Base-by-base conservation (phyloP, 2,329 filamentous ascomycete species). In the Graphiopsis chlorocephala region DNA sequence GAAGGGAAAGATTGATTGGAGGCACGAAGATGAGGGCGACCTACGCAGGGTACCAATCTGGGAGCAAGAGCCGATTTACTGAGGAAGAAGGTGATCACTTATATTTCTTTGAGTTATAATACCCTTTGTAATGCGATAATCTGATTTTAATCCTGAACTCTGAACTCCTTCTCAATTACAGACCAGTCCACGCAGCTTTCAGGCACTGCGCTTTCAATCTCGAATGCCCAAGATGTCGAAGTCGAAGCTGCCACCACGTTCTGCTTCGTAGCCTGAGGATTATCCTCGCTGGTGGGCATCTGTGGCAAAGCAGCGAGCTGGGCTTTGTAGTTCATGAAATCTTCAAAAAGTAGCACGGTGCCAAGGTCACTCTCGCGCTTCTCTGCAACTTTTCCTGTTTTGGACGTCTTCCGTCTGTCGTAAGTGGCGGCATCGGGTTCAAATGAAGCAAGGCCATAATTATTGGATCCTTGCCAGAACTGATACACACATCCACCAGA, bases 1-100 rank as follows among this genome's bases (percentile, higher is more conserved):
- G 66, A 80, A 81, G 75, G 78, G 77, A 28, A 79, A 61, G 58
- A 61, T 61, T 17, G 26, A 61, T 2, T 61, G 58, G 58, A 48
- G 42, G 23, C 72, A 72, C 57, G 81, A 79, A 79, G 75, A 79
- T n/a, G 68, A 77, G 38, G 75, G 76, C 1, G 71, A 73, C 35
- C 67, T 77, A 11, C 72, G 72, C 50, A 72, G 77, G 64, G 78
- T 78, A 31, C 79, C 78, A 7, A 71, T 80, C 28, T 79, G 71
- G 61, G 76, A 78, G 64, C 76, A 68, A 10, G 55, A 60, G 59
- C 55, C 58, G 3, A 28, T 61, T 4, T 68, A 68, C 45, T 68
- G 20, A 35, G 29, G 8, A 26, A 15, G 31, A 25, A 31, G 17
- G 20, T 11, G 26, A 5, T 20, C 4, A 10, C 26, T 25, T 28